Evolutionary conservation across 148 eudicot species (phyloP), one percentile per base, ranked within the genome.

Genomic region (Rhododendron ferrugineum): DNA sequence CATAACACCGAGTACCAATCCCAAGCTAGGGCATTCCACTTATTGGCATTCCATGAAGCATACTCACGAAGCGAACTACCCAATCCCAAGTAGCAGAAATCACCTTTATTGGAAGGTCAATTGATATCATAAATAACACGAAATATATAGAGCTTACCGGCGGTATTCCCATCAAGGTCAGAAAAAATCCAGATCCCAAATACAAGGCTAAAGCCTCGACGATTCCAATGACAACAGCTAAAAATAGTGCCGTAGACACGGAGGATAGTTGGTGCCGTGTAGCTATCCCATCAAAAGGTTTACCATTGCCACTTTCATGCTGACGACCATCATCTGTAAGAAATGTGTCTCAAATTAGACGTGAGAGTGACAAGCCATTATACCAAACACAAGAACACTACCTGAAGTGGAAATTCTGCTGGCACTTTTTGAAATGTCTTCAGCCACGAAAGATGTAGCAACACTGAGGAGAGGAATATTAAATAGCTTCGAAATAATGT

Each of bases 391-490:
- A 28, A 62, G 9, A 44, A 72, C 56, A 68, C 56, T 84, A 94
- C 98, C 93, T 78, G 90, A 82, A 60, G 85, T 56, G 58, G 92
- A 91, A 62, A 47, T 10, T 62, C 68, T 79, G 77, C 78, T 75
- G 84, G 90, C 88, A 82, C 85, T 89, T 82, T 89, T 94, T 79
- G 98, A 88, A 87, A 97, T 89, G 87, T 97, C 99, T 91, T 97
- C 99, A 78, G 99, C 99, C 81, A 95, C 98, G 85, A 97, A 93
- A 79, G 99, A 94, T 80, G 98, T 93, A 86, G 99, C 92, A 89
- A 97, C 95, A 89, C 99, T 95, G 32, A 97, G 98, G 83, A 97
- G 99, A 78, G 99, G 99, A 79, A 97, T 91, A 88, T 97, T 97
- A 49, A 97, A 95, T 52, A 97, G 88, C 90, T 97, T 97, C 13